Evolutionary conservation across 345 rosid genomes (phyloP).

Genomic region (Excoecaria cochinchinensis): DNA sequence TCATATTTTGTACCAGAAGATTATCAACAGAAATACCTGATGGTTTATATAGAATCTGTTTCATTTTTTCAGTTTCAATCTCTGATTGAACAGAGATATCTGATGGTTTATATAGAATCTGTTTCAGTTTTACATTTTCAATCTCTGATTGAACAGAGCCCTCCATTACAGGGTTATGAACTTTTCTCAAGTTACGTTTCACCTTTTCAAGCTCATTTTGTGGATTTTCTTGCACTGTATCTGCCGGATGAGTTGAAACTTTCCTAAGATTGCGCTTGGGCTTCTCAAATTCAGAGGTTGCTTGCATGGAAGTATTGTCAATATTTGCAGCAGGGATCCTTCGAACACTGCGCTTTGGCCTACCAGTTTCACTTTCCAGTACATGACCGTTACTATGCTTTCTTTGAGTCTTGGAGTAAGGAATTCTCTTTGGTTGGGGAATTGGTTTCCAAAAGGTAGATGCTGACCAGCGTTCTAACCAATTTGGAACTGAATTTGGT

Average conservation of each 20-base stretch:
- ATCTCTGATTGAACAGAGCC: slow-evolving; percentile 52
- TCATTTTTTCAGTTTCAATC: slow-evolving; percentile 53
- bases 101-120: slow-evolving; percentile 45
- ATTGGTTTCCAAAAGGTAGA: slow-evolving; percentile 73
- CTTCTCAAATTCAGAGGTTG: slow-evolving; percentile 61
- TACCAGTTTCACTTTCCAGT: slow-evolving; percentile 53
- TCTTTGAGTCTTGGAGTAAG: slow-evolving; percentile 44
- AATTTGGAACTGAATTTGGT: slow-evolving; percentile 62
- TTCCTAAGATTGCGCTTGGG: slow-evolving; percentile 66
- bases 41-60: slow-evolving; percentile 46
- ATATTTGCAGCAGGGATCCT: slow-evolving; percentile 56
- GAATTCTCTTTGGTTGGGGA: slow-evolving; percentile 55
- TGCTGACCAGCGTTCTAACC: slow-evolving; percentile 85
- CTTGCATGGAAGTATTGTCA: slow-evolving; percentile 40
- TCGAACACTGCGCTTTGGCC: slow-evolving; percentile 61
- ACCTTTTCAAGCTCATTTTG: slow-evolving; percentile 89
- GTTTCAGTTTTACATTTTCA: slow-evolving; percentile 55
- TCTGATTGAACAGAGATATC: slow-evolving; percentile 48
- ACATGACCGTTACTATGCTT: slow-evolving; percentile 47
- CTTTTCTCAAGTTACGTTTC: slow-evolving; percentile 85
- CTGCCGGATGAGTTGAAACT: slow-evolving; percentile 54
- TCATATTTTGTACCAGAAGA: slow-evolving; percentile 32
- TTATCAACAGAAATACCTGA: slow-evolving; percentile 31
- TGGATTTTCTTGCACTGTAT: slow-evolving; percentile 62
- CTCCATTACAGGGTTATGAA: slow-evolving; percentile 66